A percentile compares a stretch with the other conserved stretches of the same genome.
These are phyloP conservation scores for Wickerhamiella vanderwaltii DNA, from an alignment of 805 yeast species.

Conservation along the genomic window DNA sequence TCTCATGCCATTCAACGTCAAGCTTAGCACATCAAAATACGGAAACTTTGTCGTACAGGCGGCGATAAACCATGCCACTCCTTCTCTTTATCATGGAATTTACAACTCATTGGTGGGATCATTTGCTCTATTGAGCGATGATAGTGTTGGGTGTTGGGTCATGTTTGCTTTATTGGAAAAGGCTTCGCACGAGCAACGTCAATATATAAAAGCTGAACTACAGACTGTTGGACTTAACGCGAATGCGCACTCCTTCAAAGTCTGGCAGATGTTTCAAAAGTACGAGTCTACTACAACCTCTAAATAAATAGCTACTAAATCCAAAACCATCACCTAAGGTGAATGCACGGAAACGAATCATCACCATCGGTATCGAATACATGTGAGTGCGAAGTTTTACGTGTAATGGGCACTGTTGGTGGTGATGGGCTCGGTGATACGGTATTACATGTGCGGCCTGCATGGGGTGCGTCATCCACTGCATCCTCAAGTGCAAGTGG, in stretches of 20 bases:
- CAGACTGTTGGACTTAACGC: background rate
- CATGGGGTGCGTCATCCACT: no score
- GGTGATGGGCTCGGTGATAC: no score
- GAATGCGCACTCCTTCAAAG: background rate
- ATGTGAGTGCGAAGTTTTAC: no score
- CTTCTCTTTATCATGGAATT: background rate
- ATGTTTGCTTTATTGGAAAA: background rate
- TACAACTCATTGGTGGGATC: background rate
- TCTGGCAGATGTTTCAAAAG: background rate
- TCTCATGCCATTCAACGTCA: background rate
- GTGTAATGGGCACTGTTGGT: no score
- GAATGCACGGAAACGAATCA: no score
- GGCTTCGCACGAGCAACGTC: slow-evolving; percentile 2
- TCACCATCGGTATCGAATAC: no score
- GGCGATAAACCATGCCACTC: background rate
- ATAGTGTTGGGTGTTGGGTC: slow-evolving; percentile 3
- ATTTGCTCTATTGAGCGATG: background rate
- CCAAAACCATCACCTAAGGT: no score
- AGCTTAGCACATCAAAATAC: background rate
- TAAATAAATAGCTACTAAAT: no score
- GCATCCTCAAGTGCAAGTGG: no score
- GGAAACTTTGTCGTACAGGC: slow-evolving; percentile 9
- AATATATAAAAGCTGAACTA: background rate
- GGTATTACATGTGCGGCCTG: no score
- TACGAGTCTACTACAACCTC: no score